Percentiles rank a stretch among this genome's conserved stretches.
These are phyloP conservation scores for Tetrastigma voinierianum DNA, from an alignment of 164 flowering plant genomes.

Conservation along the genomic window DNA sequence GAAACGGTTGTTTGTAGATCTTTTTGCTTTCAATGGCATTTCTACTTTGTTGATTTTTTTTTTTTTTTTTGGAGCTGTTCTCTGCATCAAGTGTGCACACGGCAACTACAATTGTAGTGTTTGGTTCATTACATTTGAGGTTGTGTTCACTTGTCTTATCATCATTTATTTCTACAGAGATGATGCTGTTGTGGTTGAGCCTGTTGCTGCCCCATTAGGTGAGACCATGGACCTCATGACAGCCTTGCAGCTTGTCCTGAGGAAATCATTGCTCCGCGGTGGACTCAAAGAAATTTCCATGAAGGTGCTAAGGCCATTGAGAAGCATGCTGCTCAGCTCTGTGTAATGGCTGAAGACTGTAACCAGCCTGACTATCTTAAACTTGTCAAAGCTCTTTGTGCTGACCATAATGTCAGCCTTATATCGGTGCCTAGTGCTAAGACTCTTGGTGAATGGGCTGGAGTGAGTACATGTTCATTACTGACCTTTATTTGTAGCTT, in stretches of 20 bases:
- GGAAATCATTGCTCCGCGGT: slow-evolving; percentile 70
- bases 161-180: slow-evolving; percentile 15
- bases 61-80: no score
- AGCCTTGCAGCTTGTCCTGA: slow-evolving; percentile 45
- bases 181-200: slow-evolving; percentile 22
- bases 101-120: no score
- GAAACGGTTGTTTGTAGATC: no score
- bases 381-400: slow-evolving; percentile 72
- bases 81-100: no score
- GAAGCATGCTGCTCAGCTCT: slow-evolving; percentile 76
- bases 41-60: no score
- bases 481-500: not conserved
- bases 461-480: slow-evolving; percentile 41
- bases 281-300: slow-evolving; percentile 72
- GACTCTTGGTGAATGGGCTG: slow-evolving; percentile 87
- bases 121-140: no score
- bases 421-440: slow-evolving; percentile 74
- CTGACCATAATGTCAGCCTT: slow-evolving; percentile 65
- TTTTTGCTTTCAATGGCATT: no score
- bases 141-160: no score
- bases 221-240: slow-evolving; percentile 33
- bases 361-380: slow-evolving; percentile 75
- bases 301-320: slow-evolving; percentile 80
- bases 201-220: slow-evolving; percentile 15
- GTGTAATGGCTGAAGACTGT: slow-evolving; percentile 81